A percentile compares a stretch with the other conserved stretches of the same genome.
phyloP scores from a whole-genome alignment of 75 land plant species.

The Pinus albicaulis region DNA sequence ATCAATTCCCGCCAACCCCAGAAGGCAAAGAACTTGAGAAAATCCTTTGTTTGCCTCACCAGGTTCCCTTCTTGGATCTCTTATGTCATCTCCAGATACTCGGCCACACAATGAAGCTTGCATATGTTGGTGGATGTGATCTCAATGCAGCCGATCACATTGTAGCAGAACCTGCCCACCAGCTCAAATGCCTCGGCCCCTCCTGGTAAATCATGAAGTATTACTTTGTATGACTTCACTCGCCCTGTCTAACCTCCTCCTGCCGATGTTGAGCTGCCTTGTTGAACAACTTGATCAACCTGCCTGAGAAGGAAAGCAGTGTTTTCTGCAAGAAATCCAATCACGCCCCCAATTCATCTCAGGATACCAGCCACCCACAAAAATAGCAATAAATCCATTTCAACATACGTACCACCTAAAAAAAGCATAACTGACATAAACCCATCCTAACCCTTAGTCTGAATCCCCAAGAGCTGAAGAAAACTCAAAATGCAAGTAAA shows the following conservation, averaged over 20 bases:
- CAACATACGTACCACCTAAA: no score
- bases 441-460: no score
- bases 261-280: no score
- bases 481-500: no score
- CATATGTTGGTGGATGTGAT: slow-evolving; percentile 53
- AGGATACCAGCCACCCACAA: no score
- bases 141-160: slow-evolving; percentile 28
- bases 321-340: no score
- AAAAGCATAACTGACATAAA: no score
- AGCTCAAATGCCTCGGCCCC: slow-evolving; percentile 79
- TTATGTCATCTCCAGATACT: slow-evolving; percentile 75
- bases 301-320: no score
- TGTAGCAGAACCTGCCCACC: slow-evolving; percentile 69
- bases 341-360: no score
- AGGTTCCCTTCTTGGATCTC: slow-evolving; percentile 26
- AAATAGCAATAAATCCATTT: no score
- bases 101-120: slow-evolving; percentile 50
- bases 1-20: slow-evolving; percentile 68
- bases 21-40: slow-evolving; percentile 28
- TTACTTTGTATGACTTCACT: slow-evolving; percentile 22
- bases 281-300: no score
- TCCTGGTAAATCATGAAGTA: slow-evolving; percentile 75
- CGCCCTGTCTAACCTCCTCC: neutral
- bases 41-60: slow-evolving; percentile 42
- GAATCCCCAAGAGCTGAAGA: no score